Base-by-base conservation (phyloP, 441 rosid genomes). In the Erodium trifolium region DNA sequence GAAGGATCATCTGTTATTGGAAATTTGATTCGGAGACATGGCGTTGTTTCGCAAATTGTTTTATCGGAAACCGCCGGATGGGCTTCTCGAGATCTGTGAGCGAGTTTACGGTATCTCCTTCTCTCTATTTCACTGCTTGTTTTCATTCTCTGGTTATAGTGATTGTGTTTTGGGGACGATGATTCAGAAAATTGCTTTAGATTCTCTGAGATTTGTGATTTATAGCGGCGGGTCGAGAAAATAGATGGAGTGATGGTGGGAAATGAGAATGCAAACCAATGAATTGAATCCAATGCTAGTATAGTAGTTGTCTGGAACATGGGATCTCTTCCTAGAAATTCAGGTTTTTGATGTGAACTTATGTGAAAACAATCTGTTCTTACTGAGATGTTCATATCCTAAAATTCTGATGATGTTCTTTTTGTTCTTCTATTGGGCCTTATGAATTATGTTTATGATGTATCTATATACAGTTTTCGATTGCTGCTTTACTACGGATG, bases 61-160 rank as follows among this genome's bases (percentile, higher is more conserved):
- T 73, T 87, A 83, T 76, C 78, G 81, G 78, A 91, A 91, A 76
- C 96, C 96, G 1, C 97, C 98, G 31, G 97, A 91, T 68, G 97
- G 98, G 2, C 80, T 93, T 73, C 88, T 93, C 66, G 97, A 93
- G 94, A 88, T 93, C 73, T 87, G 85, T 67, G 97, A 93, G 73
- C 77, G 88, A 71, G 90, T 91, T 67, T 93, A 82, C 74, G 97
- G 97, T 93, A 45, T 23, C 27, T 23, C 27, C 55, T 70, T 71
- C 68, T 4, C 67, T 41, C 18, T 14, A 3, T 51, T 14, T n/a
- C 4, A 13, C 14, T 16, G 63, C 51, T 9, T 45, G 51, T 45
- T 45, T 45, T 45, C 13, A 9, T 9, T 10, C 12, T 45, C 13
- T 11, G 51, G 51, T 45, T 55, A 8, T 16, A 0, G 23, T 17